Evolutionary conservation across 345 rosid species (phyloP).

Genomic region (Zanthoxylum bungeanum): DNA sequence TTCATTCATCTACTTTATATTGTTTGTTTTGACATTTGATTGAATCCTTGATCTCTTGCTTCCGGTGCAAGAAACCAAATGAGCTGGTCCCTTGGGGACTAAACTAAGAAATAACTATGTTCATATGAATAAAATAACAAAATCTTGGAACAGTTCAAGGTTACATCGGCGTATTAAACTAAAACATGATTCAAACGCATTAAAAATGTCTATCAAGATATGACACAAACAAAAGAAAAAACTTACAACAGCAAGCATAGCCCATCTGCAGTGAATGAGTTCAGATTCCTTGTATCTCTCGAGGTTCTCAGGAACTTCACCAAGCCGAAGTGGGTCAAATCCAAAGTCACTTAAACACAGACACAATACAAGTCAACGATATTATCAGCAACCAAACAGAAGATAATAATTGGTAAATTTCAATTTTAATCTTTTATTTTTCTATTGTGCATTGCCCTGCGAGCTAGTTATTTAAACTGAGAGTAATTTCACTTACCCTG

Average conservation of each 20-base stretch:
- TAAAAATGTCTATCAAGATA: not conserved
- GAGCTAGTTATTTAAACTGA: too few relatives aligned
- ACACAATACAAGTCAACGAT: not conserved
- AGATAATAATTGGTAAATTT: too few relatives aligned
- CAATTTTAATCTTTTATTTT: too few relatives aligned
- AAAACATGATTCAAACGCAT: not conserved
- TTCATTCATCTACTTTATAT: not conserved
- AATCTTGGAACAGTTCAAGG: not conserved
- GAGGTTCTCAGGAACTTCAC: slow-evolving; percentile 90
- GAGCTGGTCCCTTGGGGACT: not conserved
- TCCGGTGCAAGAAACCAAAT: not conserved
- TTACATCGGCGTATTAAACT: not conserved
- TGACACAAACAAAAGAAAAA: not conserved
- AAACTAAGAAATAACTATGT: not conserved
- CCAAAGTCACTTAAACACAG: slow-evolving; percentile 76
- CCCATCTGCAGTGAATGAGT: slow-evolving; percentile 97
- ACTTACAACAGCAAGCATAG: slow-evolving; percentile 98
- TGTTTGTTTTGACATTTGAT: too few relatives aligned
- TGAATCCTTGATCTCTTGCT: not conserved
- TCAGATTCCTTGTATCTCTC: slow-evolving; percentile 99
- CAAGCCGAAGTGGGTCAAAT: slow-evolving; percentile 93
- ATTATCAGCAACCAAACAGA: not conserved
- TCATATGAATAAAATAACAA: not conserved
- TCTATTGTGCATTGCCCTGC: too few relatives aligned
- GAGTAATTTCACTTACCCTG: slow-evolving; percentile 63